Percentiles rank a stretch among this genome's conserved stretches.
Conservation (phyloP, 441 rosid species). For the Pelargonium fulgidum region DNA sequence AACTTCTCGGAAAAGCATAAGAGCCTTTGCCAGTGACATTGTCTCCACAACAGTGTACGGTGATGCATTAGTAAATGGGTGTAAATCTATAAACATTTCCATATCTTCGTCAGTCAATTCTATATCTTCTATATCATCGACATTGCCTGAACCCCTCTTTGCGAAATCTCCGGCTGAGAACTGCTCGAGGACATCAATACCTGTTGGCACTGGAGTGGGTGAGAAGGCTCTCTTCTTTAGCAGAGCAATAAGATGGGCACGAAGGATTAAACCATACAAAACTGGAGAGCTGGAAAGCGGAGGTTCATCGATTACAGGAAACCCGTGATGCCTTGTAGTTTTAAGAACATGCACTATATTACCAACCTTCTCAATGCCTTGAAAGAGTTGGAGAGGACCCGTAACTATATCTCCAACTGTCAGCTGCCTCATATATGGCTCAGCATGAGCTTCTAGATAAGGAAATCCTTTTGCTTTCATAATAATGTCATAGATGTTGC, state of each 20-base stretch:
- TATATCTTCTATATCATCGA: conserved; percentile 50
- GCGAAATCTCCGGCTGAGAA: conserved; percentile 50
- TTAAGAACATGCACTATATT: conserved; percentile 40
- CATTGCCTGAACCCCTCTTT: conserved; percentile 58
- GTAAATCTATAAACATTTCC: conserved; percentile 72
- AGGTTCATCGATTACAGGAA: conserved; percentile 58
- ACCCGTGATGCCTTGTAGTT: conserved; percentile 52
- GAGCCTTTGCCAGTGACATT: conserved; percentile 63
- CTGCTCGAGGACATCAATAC: conserved; percentile 32
- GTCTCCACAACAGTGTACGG: conserved; percentile 65
- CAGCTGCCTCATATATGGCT: conserved; percentile 56
- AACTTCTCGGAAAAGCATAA: conserved; percentile 57
- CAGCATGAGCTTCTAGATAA: conserved; percentile 63
- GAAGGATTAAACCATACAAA: conserved; percentile 56
- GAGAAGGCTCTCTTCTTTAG: conserved; percentile 49
- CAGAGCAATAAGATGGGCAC: conserved; percentile 58
- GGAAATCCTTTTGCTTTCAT: conserved; percentile 62
- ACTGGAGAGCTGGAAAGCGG: conserved; percentile 47
- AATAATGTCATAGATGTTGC: conserved; percentile 60
- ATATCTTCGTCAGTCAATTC: conserved; percentile 46
- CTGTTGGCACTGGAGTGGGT: conserved; percentile 29
- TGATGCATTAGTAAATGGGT: conserved; percentile 55
- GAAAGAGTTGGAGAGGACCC: conserved; percentile 47
- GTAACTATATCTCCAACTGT: conserved; percentile 50
- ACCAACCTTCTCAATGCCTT: conserved; percentile 47